Evolutionary conservation across 305 asterid genomes (phyloP).

Genomic region (Fraxinus dipetala): DNA sequence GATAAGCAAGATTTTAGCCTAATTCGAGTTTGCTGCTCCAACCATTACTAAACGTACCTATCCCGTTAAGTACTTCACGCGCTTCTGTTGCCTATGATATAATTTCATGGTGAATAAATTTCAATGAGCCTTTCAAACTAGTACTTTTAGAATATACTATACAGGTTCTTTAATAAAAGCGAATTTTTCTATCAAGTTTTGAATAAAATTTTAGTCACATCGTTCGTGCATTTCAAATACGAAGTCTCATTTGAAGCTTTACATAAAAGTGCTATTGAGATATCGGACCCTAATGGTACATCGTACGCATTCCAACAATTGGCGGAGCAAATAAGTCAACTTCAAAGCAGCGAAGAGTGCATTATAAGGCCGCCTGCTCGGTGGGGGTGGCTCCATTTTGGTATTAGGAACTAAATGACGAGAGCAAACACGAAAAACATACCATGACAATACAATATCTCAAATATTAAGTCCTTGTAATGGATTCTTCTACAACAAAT

Average conservation of each 20-base stretch:
- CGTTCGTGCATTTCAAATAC: background rate
- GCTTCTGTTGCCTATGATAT: background rate
- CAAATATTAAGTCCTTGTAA: conserved; percentile 3
- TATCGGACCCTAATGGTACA: background rate
- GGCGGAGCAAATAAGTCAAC: background rate
- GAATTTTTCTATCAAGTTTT: background rate
- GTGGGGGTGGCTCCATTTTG: background rate
- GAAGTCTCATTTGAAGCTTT: background rate
- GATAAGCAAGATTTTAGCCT: background rate
- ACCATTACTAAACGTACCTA: background rate
- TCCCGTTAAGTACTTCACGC: conserved; percentile 4
- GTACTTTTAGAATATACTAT: too few species aligned
- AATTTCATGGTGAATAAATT: background rate
- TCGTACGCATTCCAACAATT: background rate
- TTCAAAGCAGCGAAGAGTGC: background rate
- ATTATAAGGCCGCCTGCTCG: background rate
- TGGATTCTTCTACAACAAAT: conserved; percentile 21
- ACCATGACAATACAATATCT: background rate
- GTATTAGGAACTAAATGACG: background rate
- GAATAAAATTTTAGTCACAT: background rate
- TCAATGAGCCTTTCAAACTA: too few species aligned
- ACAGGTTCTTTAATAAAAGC: background rate
- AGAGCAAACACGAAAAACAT: background rate
- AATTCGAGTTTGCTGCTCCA: conserved; percentile 1
- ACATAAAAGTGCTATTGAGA: background rate